phyloP scores from a whole-genome alignment of 2,329 filamentous ascomycete species.

The Tolypocladium sp. region DNA sequence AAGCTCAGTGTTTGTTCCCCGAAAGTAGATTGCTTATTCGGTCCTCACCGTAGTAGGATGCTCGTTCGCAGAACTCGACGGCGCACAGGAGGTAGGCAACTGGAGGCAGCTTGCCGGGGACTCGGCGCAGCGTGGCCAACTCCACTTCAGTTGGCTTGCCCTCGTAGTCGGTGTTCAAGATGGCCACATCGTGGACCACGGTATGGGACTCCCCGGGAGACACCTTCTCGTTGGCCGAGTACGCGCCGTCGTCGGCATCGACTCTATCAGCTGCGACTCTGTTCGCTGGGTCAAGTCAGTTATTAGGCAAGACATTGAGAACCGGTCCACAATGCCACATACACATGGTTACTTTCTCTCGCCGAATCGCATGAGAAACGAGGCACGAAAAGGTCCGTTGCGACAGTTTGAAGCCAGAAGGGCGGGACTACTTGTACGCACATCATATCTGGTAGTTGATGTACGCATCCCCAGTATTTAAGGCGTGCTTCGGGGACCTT shows the following conservation, averaged over 20 bases:
- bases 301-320: background rate
- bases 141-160: conserved; percentile 45
- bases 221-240: background rate
- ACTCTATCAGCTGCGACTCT: background rate
- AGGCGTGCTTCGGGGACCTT: background rate
- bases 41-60: conserved; percentile 47
- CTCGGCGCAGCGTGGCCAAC: conserved; percentile 38
- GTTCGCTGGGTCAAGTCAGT: background rate
- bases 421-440: background rate
- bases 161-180: conserved; percentile 16
- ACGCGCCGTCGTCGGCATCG: background rate
- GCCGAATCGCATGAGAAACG: background rate
- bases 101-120: conserved; percentile 40
- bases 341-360: background rate
- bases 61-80: conserved; percentile 52
- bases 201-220: background rate
- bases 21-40: background rate
- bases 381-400: background rate
- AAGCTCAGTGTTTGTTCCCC: background rate
- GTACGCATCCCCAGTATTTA: background rate
- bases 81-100: conserved; percentile 48
- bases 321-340: background rate
- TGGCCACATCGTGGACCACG: conserved; percentile 4
- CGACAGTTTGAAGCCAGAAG: background rate
- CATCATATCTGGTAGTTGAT: background rate